Evolutionary conservation across 805 yeast species (phyloP).

Genomic region (Myxozyma melibiosi): DNA sequence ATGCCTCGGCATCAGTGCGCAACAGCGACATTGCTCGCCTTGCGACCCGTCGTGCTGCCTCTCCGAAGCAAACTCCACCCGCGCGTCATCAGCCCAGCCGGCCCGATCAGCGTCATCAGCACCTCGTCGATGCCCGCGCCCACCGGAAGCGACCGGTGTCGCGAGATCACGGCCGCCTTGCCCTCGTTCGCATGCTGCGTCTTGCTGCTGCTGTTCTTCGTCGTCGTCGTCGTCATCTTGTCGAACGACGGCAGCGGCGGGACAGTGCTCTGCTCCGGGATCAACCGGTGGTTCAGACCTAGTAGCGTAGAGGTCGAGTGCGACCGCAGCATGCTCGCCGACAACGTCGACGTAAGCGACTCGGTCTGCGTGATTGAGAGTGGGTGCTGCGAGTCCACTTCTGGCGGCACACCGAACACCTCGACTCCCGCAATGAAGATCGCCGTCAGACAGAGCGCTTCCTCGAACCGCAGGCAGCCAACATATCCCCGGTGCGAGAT

Average conservation of each 20-base stretch:
- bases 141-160: neutral
- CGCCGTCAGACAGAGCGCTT: slow-evolving; percentile 21
- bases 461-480: slow-evolving; percentile 23
- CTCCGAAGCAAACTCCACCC: slow-evolving; percentile 8
- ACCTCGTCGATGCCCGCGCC: neutral
- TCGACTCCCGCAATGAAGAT: slow-evolving; percentile 11
- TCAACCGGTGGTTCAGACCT: slow-evolving; percentile 1
- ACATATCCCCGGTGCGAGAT: slow-evolving; percentile 6
- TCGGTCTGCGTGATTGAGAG: neutral
- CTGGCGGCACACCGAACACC: slow-evolving; percentile 19
- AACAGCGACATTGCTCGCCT: neutral
- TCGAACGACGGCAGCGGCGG: neutral
- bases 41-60: neutral
- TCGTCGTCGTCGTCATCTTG: neutral
- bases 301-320: slow-evolving; percentile 2
- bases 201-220: neutral
- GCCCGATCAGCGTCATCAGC: neutral
- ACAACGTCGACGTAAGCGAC: neutral
- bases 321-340: slow-evolving; percentile 2
- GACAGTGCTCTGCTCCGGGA: neutral
- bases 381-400: neutral
- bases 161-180: neutral
- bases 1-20: neutral
- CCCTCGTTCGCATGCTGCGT: neutral
- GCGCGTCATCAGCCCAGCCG: slow-evolving; percentile 10